Conservation (phyloP, 2,329 filamentous ascomycete genomes). For the Penicillium sp. region DNA sequence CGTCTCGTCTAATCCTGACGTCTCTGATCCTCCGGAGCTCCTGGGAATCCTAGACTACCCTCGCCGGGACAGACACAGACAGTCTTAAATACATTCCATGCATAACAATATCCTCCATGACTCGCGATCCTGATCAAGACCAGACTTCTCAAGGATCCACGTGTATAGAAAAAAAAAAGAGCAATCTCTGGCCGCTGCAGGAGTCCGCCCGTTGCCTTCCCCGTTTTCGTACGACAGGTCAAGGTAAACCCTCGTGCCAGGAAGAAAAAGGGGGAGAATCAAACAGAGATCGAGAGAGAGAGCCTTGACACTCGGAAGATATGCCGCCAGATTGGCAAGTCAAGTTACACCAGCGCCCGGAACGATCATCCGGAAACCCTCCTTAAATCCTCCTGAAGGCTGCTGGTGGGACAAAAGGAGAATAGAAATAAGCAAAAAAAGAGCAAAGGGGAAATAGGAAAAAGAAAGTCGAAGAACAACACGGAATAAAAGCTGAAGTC, state of each 20-base stretch:
- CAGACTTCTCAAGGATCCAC: not conserved
- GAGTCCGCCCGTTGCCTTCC: constrained; percentile 33
- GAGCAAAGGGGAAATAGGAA: not conserved
- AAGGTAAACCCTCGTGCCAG: constrained; percentile 5
- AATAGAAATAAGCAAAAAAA: no score
- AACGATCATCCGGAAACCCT: constrained; percentile 23
- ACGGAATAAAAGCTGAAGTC: no score
- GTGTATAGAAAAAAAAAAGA: not conserved
- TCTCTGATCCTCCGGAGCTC: no score
- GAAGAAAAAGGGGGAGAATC: not conserved
- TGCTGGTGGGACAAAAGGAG: no score
- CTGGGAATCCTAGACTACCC: no score
- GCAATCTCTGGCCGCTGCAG: constrained; percentile 25
- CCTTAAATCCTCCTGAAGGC: constrained; percentile 6
- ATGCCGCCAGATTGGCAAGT: constrained; percentile 29
- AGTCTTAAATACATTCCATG: not conserved
- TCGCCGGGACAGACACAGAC: no score
- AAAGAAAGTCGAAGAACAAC: not conserved
- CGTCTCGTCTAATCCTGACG: no score
- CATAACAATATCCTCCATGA: not conserved
- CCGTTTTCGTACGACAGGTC: constrained; percentile 31
- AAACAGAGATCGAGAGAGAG: constrained; percentile 11
- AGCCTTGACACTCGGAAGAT: constrained; percentile 29
- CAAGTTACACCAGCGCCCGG: constrained; percentile 30
- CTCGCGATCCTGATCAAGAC: not conserved